Percentiles rank a stretch among this genome's conserved stretches.
phyloP scores from a whole-genome alignment of 148 eudicot genomes.

The Limonium bicolor region DNA sequence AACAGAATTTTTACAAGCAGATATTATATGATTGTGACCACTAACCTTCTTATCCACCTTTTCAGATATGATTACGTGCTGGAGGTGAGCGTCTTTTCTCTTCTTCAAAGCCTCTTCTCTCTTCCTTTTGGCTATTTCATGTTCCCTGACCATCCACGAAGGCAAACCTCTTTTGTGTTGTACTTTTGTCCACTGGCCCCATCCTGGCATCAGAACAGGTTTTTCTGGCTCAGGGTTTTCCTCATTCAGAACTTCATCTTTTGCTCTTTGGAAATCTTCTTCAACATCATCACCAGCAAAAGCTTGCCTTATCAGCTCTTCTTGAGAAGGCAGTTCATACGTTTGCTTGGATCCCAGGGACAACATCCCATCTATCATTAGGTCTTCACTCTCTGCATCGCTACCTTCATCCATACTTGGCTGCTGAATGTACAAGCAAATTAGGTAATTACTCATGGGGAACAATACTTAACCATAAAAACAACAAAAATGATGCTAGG shows the following conservation, averaged over 20 bases:
- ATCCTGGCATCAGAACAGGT: slow-evolving; percentile 78
- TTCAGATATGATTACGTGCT: slow-evolving; percentile 79
- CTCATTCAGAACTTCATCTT: slow-evolving; percentile 55
- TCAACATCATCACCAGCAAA: slow-evolving; percentile 98
- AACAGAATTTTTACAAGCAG: too few species aligned
- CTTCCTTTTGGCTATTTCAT: slow-evolving; percentile 56
- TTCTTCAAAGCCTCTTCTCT: slow-evolving; percentile 70
- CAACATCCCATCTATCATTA: slow-evolving; percentile 85
- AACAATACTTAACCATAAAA: too few species aligned
- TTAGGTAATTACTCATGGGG: too few species aligned
- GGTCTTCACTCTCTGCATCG: slow-evolving; percentile 58
- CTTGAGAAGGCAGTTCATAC: slow-evolving; percentile 79
- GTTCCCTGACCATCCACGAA: slow-evolving; percentile 71
- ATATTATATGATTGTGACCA: slow-evolving; percentile 1
- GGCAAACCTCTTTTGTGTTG: slow-evolving; percentile 80
- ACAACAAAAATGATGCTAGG: neutral
- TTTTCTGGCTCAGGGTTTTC: slow-evolving; percentile 93
- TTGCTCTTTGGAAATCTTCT: slow-evolving; percentile 64
- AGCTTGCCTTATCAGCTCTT: slow-evolving; percentile 67
- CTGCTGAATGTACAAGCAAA: too few species aligned
- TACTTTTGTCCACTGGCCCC: slow-evolving; percentile 89
- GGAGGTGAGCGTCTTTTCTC: slow-evolving; percentile 73
- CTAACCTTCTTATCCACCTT: slow-evolving; percentile 81
- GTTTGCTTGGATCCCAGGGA: slow-evolving; percentile 46
- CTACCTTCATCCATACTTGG: slow-evolving; percentile 30